Evolutionary conservation across 495 filamentous ascomycete species (phyloP).

Genomic region (Trypethelium eluteriae): DNA sequence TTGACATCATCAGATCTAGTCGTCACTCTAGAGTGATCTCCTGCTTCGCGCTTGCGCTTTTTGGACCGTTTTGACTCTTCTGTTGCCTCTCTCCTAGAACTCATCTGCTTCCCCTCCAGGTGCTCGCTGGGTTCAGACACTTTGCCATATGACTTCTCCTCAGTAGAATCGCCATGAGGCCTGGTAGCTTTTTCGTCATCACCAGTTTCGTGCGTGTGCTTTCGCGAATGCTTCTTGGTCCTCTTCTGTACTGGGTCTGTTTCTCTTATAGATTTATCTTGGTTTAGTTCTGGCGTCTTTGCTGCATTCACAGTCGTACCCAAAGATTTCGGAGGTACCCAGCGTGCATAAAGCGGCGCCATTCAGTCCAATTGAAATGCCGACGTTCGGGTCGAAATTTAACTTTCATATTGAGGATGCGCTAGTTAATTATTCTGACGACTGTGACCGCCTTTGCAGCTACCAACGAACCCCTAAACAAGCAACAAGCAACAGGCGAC

Average conservation of each 20-base stretch:
- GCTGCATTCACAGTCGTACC: slow-evolving; percentile 8
- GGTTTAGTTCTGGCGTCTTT: slow-evolving; percentile 10
- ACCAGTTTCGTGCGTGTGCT: background rate
- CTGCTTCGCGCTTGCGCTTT: slow-evolving; percentile 4
- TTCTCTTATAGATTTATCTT: background rate
- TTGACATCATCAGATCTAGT: background rate
- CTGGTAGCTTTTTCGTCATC: slow-evolving; percentile 31
- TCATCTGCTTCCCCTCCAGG: background rate
- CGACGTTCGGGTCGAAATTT: background rate
- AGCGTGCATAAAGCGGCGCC: slow-evolving; percentile 44
- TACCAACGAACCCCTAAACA: background rate
- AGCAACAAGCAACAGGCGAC: too few species aligned
- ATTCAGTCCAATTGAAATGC: slow-evolving; percentile 11
- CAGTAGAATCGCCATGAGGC: slow-evolving; percentile 22
- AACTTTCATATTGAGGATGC: too few species aligned
- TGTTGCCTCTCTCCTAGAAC: background rate
- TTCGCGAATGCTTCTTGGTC: slow-evolving; percentile 15
- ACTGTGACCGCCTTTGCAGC: background rate
- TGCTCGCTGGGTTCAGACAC: slow-evolving; percentile 10
- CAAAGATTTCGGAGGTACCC: slow-evolving; percentile 40
- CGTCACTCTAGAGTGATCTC: background rate
- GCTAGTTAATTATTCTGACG: slow-evolving; percentile 12
- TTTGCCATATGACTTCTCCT: slow-evolving; percentile 19
- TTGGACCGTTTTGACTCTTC: background rate
- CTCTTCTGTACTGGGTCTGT: slow-evolving; percentile 17